A percentile compares a stretch with the other conserved stretches of the same genome.
These are phyloP conservation scores for Catunica adiposa DNA, from an alignment of 2,329 filamentous ascomycete genomes.

Conservation along the genomic window DNA sequence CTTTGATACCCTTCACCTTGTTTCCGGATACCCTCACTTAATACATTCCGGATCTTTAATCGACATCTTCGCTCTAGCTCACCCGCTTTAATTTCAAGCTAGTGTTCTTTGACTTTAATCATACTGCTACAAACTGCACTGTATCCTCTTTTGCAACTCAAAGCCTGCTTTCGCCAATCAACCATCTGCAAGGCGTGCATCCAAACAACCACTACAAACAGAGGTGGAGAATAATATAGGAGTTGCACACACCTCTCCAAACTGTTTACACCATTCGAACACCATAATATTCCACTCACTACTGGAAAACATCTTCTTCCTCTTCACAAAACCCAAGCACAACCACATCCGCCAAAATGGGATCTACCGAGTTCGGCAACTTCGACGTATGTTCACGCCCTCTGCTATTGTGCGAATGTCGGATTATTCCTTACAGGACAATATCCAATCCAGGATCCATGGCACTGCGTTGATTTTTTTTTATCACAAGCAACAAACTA, in stretches of 20 bases:
- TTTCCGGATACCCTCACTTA: background rate
- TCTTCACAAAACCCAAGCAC: background rate
- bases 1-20: background rate
- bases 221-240: background rate
- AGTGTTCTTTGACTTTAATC: no score
- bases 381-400: constrained; percentile 31
- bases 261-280: background rate
- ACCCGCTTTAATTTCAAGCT: no score
- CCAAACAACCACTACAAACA: background rate
- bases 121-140: background rate
- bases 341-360: constrained; percentile 28
- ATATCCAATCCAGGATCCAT: no score
- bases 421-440: no score
- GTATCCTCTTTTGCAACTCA: background rate
- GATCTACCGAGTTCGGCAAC: constrained; percentile 44
- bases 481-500: background rate
- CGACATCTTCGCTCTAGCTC: background rate
- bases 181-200: background rate
- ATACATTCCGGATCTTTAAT: background rate
- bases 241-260: background rate
- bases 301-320: background rate
- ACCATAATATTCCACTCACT: background rate
- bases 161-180: background rate
- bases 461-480: background rate
- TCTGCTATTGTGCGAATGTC: background rate